phyloP scores from a whole-genome alignment of 2,329 filamentous ascomycete species.

The Beauveria caledonica region DNA sequence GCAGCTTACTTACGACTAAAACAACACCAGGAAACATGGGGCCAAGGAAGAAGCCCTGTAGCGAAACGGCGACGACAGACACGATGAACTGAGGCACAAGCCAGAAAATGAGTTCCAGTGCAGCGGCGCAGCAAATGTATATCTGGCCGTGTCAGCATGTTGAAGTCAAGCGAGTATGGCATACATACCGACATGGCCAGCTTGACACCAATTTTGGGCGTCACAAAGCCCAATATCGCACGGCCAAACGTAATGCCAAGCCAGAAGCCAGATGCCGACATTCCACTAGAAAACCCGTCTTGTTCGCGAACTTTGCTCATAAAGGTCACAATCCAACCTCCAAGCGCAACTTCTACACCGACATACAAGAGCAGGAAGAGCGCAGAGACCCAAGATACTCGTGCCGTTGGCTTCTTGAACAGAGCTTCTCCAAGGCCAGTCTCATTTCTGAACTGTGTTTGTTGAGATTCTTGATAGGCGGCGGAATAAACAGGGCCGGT shows the following conservation, averaged over 20 bases:
- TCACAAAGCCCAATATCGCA: constrained; percentile 64
- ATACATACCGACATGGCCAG: constrained; percentile 36
- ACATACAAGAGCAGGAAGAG: constrained; percentile 70
- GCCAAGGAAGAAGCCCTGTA: constrained; percentile 73
- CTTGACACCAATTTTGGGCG: constrained; percentile 63
- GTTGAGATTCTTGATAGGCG: constrained; percentile 9
- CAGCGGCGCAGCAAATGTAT: constrained; percentile 59
- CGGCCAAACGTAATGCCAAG: constrained; percentile 67
- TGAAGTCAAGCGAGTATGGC: background rate
- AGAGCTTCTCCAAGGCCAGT: constrained; percentile 25
- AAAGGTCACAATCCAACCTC: constrained; percentile 78
- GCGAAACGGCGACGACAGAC: constrained; percentile 60
- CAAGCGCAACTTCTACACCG: constrained; percentile 65
- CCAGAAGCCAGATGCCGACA: constrained; percentile 76
- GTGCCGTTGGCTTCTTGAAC: constrained; percentile 32
- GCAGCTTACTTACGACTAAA: constrained; percentile 58
- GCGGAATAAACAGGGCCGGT: constrained; percentile 14
- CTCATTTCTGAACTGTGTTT: constrained; percentile 10
- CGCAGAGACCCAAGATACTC: constrained; percentile 61
- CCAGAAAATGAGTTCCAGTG: constrained; percentile 68
- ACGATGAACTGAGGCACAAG: constrained; percentile 71
- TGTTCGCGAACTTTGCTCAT: constrained; percentile 70
- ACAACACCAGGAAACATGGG: constrained; percentile 69
- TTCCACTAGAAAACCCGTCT: constrained; percentile 58
- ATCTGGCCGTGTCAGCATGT: constrained; percentile 22